Evolutionary conservation across 208 protist species (phyloP).

Genomic region (Leishmania turanica): DNA sequence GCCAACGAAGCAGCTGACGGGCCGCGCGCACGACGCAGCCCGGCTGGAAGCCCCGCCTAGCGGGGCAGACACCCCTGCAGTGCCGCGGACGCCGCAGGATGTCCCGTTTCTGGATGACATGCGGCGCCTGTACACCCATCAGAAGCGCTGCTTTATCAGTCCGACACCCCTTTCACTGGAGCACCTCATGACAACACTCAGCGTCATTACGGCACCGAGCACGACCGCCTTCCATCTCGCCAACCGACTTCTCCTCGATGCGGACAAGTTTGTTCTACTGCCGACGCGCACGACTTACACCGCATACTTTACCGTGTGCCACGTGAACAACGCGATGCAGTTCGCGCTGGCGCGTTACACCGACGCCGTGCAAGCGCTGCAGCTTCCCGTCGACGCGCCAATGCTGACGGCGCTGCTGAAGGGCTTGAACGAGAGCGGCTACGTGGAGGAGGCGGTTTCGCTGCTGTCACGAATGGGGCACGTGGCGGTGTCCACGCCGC

Average conservation of each 20-base stretch:
- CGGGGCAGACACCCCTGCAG: neutral
- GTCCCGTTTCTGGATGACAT: slow-evolving; percentile 73
- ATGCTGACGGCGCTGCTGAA: slow-evolving; percentile 80
- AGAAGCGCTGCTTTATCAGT: slow-evolving; percentile 59
- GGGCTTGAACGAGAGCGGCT: slow-evolving; percentile 76
- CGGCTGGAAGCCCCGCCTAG: neutral
- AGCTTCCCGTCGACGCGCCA: slow-evolving; percentile 67
- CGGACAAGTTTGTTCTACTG: slow-evolving; percentile 75
- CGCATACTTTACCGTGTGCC: slow-evolving; percentile 81
- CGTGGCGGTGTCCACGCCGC: slow-evolving; percentile 66
- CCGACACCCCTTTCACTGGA: slow-evolving; percentile 77
- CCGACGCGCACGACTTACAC: slow-evolving; percentile 85
- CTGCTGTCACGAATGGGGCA: slow-evolving; percentile 65
- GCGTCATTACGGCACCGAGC: slow-evolving; percentile 36
- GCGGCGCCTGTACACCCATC: slow-evolving; percentile 71
- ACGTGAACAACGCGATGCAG: slow-evolving; percentile 69
- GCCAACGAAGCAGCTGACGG: neutral
- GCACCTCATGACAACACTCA: slow-evolving; percentile 75
- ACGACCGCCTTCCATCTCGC: slow-evolving; percentile 60
- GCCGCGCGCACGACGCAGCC: neutral
- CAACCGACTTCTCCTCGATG: slow-evolving; percentile 77
- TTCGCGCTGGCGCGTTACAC: slow-evolving; percentile 69
- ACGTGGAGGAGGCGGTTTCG: slow-evolving; percentile 80
- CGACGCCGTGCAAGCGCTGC: slow-evolving; percentile 66
- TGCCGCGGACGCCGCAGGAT: slow-evolving; percentile 23